Percentiles rank a stretch among this genome's conserved stretches.
phyloP scores from a whole-genome alignment of 2,329 filamentous ascomycete genomes.

The Botrytis cinerea region DNA sequence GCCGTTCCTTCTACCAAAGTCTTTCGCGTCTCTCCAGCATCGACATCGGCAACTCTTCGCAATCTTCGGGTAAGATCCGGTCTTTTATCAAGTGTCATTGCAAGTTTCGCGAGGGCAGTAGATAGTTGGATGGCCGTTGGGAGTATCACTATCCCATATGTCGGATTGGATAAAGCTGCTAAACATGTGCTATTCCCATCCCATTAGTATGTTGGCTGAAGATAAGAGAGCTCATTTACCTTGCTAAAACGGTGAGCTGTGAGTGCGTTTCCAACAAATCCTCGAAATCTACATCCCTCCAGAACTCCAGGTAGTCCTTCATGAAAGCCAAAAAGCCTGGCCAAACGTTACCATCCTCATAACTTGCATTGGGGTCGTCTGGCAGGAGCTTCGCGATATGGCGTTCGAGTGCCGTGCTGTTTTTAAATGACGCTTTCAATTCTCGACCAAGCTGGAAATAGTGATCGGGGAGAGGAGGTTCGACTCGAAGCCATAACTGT shows the following conservation, averaged over 20 bases:
- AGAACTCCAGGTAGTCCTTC: constrained; percentile 76
- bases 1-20: constrained; percentile 84
- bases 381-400: constrained; percentile 66
- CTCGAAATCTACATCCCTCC: constrained; percentile 76
- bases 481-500: constrained; percentile 71
- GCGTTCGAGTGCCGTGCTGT: constrained; percentile 57
- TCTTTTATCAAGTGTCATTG: constrained; percentile 78
- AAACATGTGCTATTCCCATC: constrained; percentile 67
- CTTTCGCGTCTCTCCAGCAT: constrained; percentile 68
- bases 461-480: constrained; percentile 66
- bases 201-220: constrained; percentile 21
- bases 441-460: constrained; percentile 70
- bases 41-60: constrained; percentile 50
- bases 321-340: constrained; percentile 77
- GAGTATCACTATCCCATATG: constrained; percentile 78
- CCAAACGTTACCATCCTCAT: constrained; percentile 70
- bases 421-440: constrained; percentile 58
- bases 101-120: constrained; percentile 76
- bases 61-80: constrained; percentile 74
- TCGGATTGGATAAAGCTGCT: constrained; percentile 76
- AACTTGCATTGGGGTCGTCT: constrained; percentile 62
- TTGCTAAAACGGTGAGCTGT: constrained; percentile 70
- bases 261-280: constrained; percentile 76
- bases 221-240: constrained; percentile 54
- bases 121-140: constrained; percentile 82